Base-by-base conservation (phyloP, 495 filamentous ascomycete species). In the Niebla homalea region DNA sequence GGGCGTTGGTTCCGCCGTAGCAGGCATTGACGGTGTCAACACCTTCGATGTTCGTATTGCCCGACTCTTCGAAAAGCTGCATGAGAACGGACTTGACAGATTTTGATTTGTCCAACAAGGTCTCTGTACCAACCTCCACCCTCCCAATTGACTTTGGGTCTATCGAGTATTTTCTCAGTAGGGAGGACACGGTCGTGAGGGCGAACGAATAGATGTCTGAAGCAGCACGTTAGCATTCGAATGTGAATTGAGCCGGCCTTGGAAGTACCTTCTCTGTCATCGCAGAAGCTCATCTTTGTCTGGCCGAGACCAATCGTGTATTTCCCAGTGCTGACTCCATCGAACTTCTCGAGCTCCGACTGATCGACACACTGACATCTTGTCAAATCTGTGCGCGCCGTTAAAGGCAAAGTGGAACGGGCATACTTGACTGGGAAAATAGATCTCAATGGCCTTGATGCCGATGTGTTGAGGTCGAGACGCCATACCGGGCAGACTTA, bases 231-330 rank as follows among this genome's bases (percentile, higher is more conserved):
- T 39, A 49, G 40, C 40, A 36, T 3, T n/a, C 14, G 19, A n/a
- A 25, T 1, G 15, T 25, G 23, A 19, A 44, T 35, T 15, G 12
- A 18, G 38, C 15, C 26, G 36, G 21, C 4, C 39, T 18, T 48
- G 58, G 25, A 5, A 35, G 70, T 70, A 94, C 90, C 90, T 77
- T 98, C 92, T 61, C 89, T 79, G 69, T 98, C 92, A 75, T 98
- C 92, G 66, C 93, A 97, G 76, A 98, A 98, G 78, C 84, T 89
- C 92, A 98, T 98, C 72, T 92, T 95, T 57, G 90, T 97, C 81
- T 97, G 92, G 59, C 92, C 92, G 46, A 98, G 84, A 73, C 92
- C 92, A 70, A 98, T 98, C 57, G 92, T 98, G 77, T 98, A 98
- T 68, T 98, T 98, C 55, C 92, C 92, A 43, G 78, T 65, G 60